Conservation (phyloP, 345 rosid genomes). For the Eucalyptus tenuipes region DNA sequence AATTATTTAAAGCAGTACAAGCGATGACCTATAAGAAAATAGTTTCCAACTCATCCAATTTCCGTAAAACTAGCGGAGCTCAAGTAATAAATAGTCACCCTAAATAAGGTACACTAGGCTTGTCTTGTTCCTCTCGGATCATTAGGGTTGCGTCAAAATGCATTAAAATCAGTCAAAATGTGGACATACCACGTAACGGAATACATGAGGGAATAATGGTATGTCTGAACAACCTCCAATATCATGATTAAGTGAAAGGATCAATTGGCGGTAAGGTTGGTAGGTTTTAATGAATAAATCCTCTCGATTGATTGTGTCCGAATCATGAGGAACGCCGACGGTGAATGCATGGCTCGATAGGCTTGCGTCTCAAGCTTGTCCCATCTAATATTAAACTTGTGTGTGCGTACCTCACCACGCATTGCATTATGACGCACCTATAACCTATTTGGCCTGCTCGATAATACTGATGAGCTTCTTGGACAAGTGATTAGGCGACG, state of each 20-base stretch:
- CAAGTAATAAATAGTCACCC: background rate
- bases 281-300: background rate
- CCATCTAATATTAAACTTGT: background rate
- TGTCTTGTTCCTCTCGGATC: background rate
- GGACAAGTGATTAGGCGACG: background rate
- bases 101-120: background rate
- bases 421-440: background rate
- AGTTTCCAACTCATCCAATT: background rate
- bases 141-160: background rate
- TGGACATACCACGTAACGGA: background rate
- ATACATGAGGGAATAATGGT: background rate
- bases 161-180: background rate
- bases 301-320: background rate
- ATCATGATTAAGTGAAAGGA: background rate
- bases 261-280: background rate
- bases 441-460: background rate
- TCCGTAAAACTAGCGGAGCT: background rate
- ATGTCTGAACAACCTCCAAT: background rate
- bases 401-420: background rate
- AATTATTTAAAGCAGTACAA: too few relatives aligned
- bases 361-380: background rate
- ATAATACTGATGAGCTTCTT: background rate
- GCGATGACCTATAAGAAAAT: too few relatives aligned
- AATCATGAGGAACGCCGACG: background rate
- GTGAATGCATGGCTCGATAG: background rate